Base-by-base conservation (phyloP, 345 rosid genomes). In the Populus tremula region DNA sequence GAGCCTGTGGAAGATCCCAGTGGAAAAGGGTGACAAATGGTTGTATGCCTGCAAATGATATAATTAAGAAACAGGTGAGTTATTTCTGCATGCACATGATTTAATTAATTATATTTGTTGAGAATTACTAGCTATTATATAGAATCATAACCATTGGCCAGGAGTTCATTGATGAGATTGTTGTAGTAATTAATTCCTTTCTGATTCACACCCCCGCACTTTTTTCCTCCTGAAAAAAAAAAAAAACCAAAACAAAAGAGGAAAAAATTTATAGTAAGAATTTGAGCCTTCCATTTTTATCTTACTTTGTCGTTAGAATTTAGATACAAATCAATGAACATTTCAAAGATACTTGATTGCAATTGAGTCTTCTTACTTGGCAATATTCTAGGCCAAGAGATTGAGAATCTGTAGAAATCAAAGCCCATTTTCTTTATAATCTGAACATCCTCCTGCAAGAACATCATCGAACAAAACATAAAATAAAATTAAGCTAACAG, bases 381-480 rank as follows among this genome's bases (percentile, higher is more conserved):
- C 21, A 84, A 65, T n/a, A 84, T 72, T 75, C 85, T 79, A 6
- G 87, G 67, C 87, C 85, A 85, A 31, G 85, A 82, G 31, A 85
- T 82, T 50, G 87, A 85, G 36, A 85, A 79, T 69, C 83, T 76
- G 66, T 76, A 82, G 21, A 83, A 29, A 41, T 69, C 72, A 2
- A 69, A 23, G 5, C 53, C 31, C 50, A 43, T 69, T 9, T 21
- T 50, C 2, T 39, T 43, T n/a, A 69, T 43, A 12, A 39, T 39
- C 3, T 12, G 20, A n/a, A 69, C 53, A 43, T 69, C 72, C 13
- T 69, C 72, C 76, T 73, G 68, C 31, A 36, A 8, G 27, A 54
- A 33, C 8, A 20, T 3, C 20, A 17, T 20, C 62, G 16, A 3
- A 71, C 17, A 29, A 7, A 71, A 27, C 27, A 29, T 17, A 18